Evolutionary conservation across 352 stramenopile species (phyloP).

Genomic region (Pythium myriotylum): DNA sequence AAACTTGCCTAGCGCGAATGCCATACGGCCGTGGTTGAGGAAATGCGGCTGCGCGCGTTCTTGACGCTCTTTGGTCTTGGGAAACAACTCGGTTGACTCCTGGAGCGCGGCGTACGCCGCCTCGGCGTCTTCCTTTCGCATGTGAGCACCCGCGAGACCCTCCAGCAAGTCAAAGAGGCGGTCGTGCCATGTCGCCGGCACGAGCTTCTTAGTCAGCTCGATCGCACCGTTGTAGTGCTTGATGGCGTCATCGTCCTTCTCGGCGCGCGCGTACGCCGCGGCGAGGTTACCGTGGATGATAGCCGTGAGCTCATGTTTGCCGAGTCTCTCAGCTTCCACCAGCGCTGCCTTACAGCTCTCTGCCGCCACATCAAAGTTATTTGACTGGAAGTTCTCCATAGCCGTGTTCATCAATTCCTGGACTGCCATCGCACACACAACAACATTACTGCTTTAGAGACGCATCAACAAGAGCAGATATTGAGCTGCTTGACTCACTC

Average conservation of each 20-base stretch:
- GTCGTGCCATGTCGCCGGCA: constrained; percentile 36
- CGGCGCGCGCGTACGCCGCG: constrained; percentile 52
- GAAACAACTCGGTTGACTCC: constrained; percentile 51
- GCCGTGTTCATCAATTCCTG: constrained; percentile 55
- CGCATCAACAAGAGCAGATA: not conserved
- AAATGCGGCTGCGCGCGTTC: constrained; percentile 52
- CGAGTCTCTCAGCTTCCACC: constrained; percentile 49
- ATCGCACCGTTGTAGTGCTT: constrained; percentile 67
- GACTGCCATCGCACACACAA: constrained; percentile 25
- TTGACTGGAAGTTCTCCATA: constrained; percentile 61
- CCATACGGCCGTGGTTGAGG: constrained; percentile 61
- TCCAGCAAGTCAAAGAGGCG: constrained; percentile 65
- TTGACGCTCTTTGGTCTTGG: constrained; percentile 40
- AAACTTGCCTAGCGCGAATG: constrained; percentile 53
- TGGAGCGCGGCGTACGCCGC: constrained; percentile 56
- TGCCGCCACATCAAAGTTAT: constrained; percentile 56
- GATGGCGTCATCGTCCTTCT: constrained; percentile 59
- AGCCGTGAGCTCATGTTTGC: constrained; percentile 64
- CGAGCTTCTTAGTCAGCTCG: constrained; percentile 31
- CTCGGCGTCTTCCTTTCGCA: constrained; percentile 53
- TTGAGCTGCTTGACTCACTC: not conserved
- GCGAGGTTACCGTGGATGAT: constrained; percentile 72
- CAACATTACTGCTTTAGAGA: not conserved
- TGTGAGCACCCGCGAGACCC: constrained; percentile 53
- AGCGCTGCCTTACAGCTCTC: constrained; percentile 50